Percentiles rank a stretch among this genome's conserved stretches.
Evolutionary conservation across 2,329 filamentous ascomycete species (phyloP).

Genomic region (Fusarium sp.): DNA sequence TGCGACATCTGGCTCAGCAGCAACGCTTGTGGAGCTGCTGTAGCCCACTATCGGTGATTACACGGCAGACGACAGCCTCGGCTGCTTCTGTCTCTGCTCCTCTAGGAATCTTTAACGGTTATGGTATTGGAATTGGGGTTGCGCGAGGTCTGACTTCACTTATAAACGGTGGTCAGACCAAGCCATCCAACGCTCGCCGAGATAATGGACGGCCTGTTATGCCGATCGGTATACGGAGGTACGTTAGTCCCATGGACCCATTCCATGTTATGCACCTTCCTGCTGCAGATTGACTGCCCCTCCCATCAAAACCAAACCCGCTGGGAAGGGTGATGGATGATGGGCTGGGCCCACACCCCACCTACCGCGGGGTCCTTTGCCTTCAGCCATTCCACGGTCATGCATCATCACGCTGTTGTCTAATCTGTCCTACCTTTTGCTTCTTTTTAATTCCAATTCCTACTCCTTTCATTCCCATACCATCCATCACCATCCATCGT

Average conservation of each 20-base stretch:
- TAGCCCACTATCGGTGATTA: constrained; percentile 38
- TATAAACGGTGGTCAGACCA: constrained; percentile 11
- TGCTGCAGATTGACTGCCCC: constrained; percentile 18
- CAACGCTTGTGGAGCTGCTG: constrained; percentile 42
- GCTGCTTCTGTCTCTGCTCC: constrained; percentile 9
- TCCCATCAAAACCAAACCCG: constrained; percentile 23
- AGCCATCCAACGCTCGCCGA: constrained; percentile 31
- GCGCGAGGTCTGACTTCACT: constrained; percentile 27
- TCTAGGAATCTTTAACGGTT: constrained; percentile 7
- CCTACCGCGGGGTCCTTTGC: constrained; percentile 33
- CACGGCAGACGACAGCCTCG: constrained; percentile 25
- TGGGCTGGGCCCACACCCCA: constrained; percentile 22
- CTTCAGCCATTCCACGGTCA: constrained; percentile 1
- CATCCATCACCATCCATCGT: background rate
- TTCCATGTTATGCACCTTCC: background rate
- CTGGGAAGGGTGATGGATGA: constrained; percentile 4
- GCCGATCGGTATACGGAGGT: constrained; percentile 44
- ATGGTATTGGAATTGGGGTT: constrained; percentile 12
- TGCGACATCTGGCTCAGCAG: constrained; percentile 44
- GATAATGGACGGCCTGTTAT: constrained; percentile 30
- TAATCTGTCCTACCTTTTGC: constrained; percentile 9
- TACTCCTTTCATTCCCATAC: background rate
- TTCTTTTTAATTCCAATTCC: constrained; percentile 17
- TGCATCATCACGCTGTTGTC: constrained; percentile 37
- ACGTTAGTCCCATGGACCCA: constrained; percentile 27